Evolutionary conservation across 2,329 filamentous ascomycete genomes (phyloP), one percentile per base, ranked within the genome.

Genomic region (Trichoderma endophyticum): DNA sequence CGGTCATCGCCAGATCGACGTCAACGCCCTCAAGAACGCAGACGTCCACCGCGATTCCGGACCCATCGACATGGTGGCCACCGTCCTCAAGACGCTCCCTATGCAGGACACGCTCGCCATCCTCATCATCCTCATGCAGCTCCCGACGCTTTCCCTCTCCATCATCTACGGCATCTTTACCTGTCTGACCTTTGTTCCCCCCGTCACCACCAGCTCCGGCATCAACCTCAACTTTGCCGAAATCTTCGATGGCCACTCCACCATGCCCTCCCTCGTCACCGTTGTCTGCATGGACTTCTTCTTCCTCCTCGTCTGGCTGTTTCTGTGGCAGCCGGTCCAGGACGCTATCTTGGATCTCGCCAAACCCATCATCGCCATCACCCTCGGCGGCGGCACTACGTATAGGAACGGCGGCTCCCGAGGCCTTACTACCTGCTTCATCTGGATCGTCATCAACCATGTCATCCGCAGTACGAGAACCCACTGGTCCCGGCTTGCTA

Each of bases 41-140:
- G 86, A 91, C 73, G 87, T 92, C 70, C 91, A 92, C 78, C 90
- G 90, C 76, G 90, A 92, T 79, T 86, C 90, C 70, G 92, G 92
- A 72, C 90, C 93, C 62, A 83, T 97, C 76, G 91, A 93, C 77
- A 86, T 97, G 75, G 92, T 92, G 74, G 89, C 93, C 76, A 97
- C 94, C 70, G 95, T 98, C 77, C 89, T 98, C 80, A 91, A 90
- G 78, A 94, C 94, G 67, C 95, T 95, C 78, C 95, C 95, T 69
- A 90, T 97, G 79, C 93, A 94, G 84, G 95, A 98, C 84, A 97
- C 95, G 73, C 93, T 98, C 83, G 94, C 95, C 80, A 97, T 98
- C 78, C 90, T 98, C 81, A 97, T 98, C 83, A 93, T 98, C 77
- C 89, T 98, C 76, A 92, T 98, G 82, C 95, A 97, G 80, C 90